Percentiles rank a stretch among this genome's conserved stretches.
phyloP scores from a whole-genome alignment of 164 flowering plant species.

The Dillenia turbinata region DNA sequence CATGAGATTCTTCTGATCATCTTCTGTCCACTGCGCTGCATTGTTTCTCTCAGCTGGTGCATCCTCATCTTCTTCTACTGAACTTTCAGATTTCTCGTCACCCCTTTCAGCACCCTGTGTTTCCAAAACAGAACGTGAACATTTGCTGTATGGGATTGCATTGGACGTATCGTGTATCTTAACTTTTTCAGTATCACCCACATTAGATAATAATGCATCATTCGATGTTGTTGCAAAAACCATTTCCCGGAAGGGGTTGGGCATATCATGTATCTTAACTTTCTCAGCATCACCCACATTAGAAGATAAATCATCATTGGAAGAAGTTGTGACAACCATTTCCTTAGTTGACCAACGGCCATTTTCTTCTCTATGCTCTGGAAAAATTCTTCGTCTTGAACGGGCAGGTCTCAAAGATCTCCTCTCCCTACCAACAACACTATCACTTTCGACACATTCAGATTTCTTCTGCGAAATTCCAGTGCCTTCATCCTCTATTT shows the following conservation, averaged over 20 bases:
- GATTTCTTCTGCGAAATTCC: neutral
- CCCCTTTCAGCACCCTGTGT: conserved; percentile 30
- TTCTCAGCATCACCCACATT: no score
- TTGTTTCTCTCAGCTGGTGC: conserved; percentile 6
- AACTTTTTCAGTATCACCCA: conserved; percentile 8
- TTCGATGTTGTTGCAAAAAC: conserved; percentile 1
- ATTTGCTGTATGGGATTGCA: conserved; percentile 48
- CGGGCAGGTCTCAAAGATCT: no score
- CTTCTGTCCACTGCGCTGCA: conserved; percentile 22
- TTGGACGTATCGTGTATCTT: conserved; percentile 61
- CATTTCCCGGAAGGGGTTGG: no score
- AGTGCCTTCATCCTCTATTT: conserved; percentile 1
- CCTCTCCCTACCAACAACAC: neutral
- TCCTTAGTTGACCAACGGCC: no score
- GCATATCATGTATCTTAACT: no score
- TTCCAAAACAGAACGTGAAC: conserved; percentile 27
- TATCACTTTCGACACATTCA: neutral
- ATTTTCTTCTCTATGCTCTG: no score
- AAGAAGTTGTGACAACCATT: no score
- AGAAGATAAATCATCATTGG: no score
- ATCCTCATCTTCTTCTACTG: conserved; percentile 16
- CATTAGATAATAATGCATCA: conserved; percentile 5
- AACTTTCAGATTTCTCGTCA: conserved; percentile 31
- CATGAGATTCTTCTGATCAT: conserved; percentile 53
- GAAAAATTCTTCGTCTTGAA: no score